A percentile compares a stretch with the other conserved stretches of the same genome.
phyloP scores from a whole-genome alignment of 441 rosid species.

The Corymbia citriodora region DNA sequence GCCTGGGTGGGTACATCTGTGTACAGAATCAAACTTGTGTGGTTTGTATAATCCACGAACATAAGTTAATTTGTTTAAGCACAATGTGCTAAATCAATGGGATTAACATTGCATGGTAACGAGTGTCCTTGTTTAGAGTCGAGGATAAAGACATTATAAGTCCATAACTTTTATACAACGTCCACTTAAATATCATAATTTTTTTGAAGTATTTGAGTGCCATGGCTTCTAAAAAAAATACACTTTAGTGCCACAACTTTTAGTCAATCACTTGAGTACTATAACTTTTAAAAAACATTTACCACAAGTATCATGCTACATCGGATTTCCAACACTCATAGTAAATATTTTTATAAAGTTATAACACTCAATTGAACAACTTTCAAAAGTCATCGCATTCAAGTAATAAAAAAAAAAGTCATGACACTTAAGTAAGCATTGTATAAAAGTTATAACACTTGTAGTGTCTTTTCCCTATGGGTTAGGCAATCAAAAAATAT shows the following conservation, averaged over 20 bases:
- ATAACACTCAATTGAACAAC: background rate
- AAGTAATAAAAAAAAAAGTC: too few relatives aligned
- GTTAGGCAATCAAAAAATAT: too few relatives aligned
- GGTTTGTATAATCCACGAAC: background rate
- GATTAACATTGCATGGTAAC: background rate
- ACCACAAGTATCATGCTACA: background rate
- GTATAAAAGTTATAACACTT: too few relatives aligned
- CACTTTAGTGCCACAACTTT: background rate
- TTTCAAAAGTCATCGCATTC: background rate
- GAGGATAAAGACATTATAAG: background rate
- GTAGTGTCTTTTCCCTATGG: background rate
- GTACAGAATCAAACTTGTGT: background rate
- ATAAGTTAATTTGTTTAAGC: background rate
- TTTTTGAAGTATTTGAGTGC: background rate
- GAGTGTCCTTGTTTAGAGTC: background rate
- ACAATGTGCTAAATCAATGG: too few relatives aligned
- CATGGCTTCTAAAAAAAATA: fast-evolving
- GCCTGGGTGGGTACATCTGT: background rate
- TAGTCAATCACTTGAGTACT: background rate
- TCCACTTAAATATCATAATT: background rate
- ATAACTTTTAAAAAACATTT: fast-evolving
- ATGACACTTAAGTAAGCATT: background rate
- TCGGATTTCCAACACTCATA: background rate
- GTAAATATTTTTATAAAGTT: background rate
- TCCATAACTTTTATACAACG: fast-evolving